Evolutionary conservation across 164 flowering plant species (phyloP).

Genomic region (Buxus sempervirens): DNA sequence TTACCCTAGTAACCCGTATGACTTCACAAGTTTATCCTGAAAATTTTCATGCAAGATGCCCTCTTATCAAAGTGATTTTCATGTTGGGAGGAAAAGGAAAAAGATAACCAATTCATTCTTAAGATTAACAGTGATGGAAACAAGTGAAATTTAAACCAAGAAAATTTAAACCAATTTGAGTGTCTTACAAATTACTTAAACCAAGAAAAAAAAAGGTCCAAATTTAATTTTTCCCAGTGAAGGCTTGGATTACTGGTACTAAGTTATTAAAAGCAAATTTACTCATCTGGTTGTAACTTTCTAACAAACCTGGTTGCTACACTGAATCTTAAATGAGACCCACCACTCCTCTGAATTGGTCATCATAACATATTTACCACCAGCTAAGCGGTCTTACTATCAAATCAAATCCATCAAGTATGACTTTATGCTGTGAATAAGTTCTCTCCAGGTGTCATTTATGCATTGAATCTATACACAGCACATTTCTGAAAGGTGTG

Average conservation of each 20-base stretch:
- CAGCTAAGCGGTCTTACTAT: neutral
- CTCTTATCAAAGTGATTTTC: neutral
- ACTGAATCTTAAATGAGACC: neutral
- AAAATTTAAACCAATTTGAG: too few relatives aligned
- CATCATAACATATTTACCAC: too few relatives aligned
- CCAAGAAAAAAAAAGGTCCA: too few relatives aligned
- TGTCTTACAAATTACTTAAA: neutral
- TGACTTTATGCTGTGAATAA: neutral
- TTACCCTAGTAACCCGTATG: neutral
- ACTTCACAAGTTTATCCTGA: neutral
- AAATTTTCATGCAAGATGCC: neutral
- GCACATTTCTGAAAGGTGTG: neutral
- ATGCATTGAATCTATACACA: neutral
- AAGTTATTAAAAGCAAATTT: neutral
- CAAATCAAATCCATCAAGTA: neutral
- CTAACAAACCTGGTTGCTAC: neutral
- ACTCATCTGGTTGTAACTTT: neutral
- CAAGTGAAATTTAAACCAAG: neutral
- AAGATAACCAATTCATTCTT: too few relatives aligned
- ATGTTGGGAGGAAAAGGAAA: too few relatives aligned
- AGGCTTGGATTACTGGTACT: neutral
- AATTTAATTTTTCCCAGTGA: neutral
- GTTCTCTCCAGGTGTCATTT: neutral
- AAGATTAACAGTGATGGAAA: neutral
- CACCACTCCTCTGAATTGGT: neutral